A percentile compares a stretch with the other conserved stretches of the same genome.
phyloP scores from a whole-genome alignment of 1,284 basidiomycete genomes.

The Trichosporon faecale region DNA sequence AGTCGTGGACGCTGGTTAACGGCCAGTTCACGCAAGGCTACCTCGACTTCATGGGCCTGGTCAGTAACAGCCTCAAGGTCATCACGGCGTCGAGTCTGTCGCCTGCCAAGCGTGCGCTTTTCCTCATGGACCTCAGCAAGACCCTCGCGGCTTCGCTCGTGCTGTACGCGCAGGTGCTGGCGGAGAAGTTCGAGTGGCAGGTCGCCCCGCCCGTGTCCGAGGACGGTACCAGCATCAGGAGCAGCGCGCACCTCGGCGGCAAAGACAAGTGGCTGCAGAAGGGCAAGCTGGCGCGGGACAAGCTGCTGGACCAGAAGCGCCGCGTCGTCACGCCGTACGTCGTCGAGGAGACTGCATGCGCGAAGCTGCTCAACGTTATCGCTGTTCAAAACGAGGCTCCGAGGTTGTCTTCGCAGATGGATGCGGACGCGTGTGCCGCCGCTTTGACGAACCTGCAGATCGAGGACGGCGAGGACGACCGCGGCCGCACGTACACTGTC shows the following conservation, averaged over 20 bases:
- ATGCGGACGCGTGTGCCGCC: neutral
- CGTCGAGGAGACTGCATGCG: slow-evolving; percentile 30
- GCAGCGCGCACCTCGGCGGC: slow-evolving; percentile 27
- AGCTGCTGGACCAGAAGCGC: slow-evolving; percentile 27
- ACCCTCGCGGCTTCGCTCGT: slow-evolving; percentile 42
- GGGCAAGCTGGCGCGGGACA: slow-evolving; percentile 47
- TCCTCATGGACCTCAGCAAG: slow-evolving; percentile 51
- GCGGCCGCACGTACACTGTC: slow-evolving; percentile 45
- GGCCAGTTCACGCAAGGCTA: slow-evolving; percentile 48
- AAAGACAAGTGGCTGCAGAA: slow-evolving; percentile 52
- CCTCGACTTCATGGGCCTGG: slow-evolving; percentile 50
- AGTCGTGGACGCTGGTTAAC: slow-evolving; percentile 33
- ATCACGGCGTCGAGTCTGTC: slow-evolving; percentile 46
- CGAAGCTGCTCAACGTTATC: slow-evolving; percentile 50
- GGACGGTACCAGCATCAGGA: neutral
- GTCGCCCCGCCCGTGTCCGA: slow-evolving; percentile 27
- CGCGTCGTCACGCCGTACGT: slow-evolving; percentile 17
- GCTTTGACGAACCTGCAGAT: slow-evolving; percentile 28
- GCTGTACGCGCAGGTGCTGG: slow-evolving; percentile 48
- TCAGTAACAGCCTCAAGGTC: slow-evolving; percentile 40
- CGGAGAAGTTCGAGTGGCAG: slow-evolving; percentile 44
- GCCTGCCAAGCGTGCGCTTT: slow-evolving; percentile 49
- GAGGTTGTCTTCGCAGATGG: neutral
- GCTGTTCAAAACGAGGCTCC: slow-evolving; percentile 27
- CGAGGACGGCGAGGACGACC: slow-evolving; percentile 43